A percentile compares a stretch with the other conserved stretches of the same genome.
Evolutionary conservation across 129 eudicot species (phyloP).

Genomic region (Flaveria bidentis): DNA sequence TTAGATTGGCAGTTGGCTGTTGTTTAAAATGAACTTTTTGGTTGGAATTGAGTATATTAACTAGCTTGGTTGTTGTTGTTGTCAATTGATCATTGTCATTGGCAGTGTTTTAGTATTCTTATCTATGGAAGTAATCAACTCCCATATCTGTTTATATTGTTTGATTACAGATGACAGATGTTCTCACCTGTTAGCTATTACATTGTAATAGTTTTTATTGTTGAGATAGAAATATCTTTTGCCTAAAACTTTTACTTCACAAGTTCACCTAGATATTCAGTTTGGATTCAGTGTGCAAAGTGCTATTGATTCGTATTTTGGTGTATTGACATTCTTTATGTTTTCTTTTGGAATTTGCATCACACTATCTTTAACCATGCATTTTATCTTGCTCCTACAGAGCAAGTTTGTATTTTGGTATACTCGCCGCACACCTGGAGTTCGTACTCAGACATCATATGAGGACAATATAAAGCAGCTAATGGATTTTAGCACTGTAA

Average conservation of each 20-base stretch:
- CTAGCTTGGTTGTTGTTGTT: background rate
- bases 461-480: slow-evolving; percentile 92
- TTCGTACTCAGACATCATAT: slow-evolving; percentile 78
- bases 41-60: background rate
- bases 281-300: slow-evolving; percentile 23
- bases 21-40: background rate
- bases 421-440: slow-evolving; percentile 97
- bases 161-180: background rate
- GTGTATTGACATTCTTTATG: background rate
- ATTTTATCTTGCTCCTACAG: slow-evolving; percentile 43
- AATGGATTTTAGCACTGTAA: slow-evolving; percentile 79
- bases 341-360: background rate
- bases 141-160: background rate
- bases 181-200: background rate
- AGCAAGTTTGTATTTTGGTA: slow-evolving; percentile 90
- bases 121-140: background rate
- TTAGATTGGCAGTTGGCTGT: background rate
- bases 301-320: slow-evolving; percentile 12
- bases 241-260: background rate
- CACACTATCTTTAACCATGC: background rate
- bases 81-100: background rate
- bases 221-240: background rate
- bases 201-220: background rate
- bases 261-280: background rate
- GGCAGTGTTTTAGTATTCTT: background rate